Conservation (phyloP, 306 rosid species). For the Clitoria ternatea region DNA sequence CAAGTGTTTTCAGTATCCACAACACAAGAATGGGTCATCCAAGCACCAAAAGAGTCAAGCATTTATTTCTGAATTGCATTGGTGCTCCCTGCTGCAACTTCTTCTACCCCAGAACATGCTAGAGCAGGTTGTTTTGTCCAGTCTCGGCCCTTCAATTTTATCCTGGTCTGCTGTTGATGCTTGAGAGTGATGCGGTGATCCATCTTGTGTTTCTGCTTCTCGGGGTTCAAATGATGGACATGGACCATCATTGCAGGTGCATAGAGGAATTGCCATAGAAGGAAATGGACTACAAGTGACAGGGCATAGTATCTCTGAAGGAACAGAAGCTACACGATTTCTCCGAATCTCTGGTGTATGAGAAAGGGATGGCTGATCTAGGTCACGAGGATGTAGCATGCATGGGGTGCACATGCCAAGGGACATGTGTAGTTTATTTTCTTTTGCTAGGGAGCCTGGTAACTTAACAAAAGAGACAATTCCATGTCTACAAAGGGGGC, state of each 20-base stretch:
- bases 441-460: conserved; percentile 68
- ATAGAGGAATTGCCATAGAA: conserved; percentile 75
- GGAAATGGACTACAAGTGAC: conserved; percentile 98
- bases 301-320: conserved; percentile 81
- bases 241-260: conserved; percentile 85
- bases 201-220: conserved; percentile 57
- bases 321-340: conserved; percentile 72
- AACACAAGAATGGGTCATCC: conserved; percentile 8
- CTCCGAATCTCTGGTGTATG: conserved; percentile 54
- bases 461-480: conserved; percentile 76
- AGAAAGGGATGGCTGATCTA: conserved; percentile 50
- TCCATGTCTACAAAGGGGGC: conserved; percentile 87
- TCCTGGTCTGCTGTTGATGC: conserved; percentile 50
- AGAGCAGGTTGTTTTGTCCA: conserved; percentile 82
- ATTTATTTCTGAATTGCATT: conserved; percentile 92
- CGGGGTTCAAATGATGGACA: conserved; percentile 76
- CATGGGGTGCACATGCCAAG: conserved; percentile 86
- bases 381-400: conserved; percentile 67
- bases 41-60: conserved; percentile 41
- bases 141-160: conserved; percentile 73
- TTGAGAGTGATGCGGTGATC: conserved; percentile 50
- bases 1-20: conserved; percentile 23
- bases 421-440: conserved; percentile 53
- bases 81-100: conserved; percentile 96
- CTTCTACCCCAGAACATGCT: conserved; percentile 96